Conservation (phyloP, 345 rosid genomes). For the Dipteronia dyeriana region DNA sequence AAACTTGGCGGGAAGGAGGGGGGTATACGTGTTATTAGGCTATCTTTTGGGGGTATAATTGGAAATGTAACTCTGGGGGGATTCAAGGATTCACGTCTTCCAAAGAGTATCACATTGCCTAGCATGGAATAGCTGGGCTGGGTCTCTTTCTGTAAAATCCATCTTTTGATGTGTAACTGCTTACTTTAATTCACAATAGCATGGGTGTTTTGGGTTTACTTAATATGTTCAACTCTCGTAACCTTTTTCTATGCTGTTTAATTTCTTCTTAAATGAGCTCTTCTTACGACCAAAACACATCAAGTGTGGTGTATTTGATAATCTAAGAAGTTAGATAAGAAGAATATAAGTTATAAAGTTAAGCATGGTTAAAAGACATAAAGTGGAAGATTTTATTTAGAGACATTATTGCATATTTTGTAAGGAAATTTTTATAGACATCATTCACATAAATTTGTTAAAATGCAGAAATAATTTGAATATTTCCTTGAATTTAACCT, state of each 20-base stretch:
- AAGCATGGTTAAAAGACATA: neutral
- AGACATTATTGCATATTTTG: too few species aligned
- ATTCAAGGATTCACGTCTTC: slow-evolving; percentile 54
- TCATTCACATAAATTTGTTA: too few species aligned
- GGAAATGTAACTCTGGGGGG: slow-evolving; percentile 39
- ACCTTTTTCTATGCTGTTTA: neutral
- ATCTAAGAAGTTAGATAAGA: neutral
- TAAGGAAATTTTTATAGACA: too few species aligned
- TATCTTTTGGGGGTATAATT: slow-evolving; percentile 41
- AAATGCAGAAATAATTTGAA: too few species aligned
- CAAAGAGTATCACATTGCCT: slow-evolving; percentile 51
- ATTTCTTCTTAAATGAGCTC: too few species aligned
- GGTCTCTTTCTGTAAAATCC: slow-evolving; percentile 31
- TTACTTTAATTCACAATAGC: slow-evolving; percentile 22
- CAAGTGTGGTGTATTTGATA: too few species aligned
- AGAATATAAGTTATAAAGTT: neutral
- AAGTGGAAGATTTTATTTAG: too few species aligned
- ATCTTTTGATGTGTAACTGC: slow-evolving; percentile 27
- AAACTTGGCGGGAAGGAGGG: slow-evolving; percentile 46
- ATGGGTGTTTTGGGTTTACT: slow-evolving; percentile 27
- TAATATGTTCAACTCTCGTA: neutral
- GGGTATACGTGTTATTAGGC: slow-evolving; percentile 34
- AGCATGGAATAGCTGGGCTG: slow-evolving; percentile 31
- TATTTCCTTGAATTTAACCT: too few species aligned
- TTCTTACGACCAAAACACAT: too few species aligned